phyloP scores from a whole-genome alignment of 192 early-diverging fungal genomes.

The Geranomyces variabilis region DNA sequence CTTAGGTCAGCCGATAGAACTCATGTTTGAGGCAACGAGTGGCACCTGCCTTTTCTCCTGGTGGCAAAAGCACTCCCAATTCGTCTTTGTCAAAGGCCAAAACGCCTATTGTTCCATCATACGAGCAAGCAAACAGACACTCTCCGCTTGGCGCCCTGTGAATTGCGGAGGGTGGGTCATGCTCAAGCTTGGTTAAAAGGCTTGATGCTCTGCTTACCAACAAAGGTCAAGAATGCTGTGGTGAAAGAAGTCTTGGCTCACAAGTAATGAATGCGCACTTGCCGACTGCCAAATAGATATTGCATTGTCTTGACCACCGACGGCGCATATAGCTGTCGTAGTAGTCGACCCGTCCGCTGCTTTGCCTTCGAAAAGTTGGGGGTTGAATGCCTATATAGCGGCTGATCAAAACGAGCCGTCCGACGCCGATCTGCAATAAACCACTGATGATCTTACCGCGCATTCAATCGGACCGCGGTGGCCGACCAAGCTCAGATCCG shows the following conservation, averaged over 20 bases:
- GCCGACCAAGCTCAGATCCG: slow-evolving; percentile 83
- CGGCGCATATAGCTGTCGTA: slow-evolving; percentile 70
- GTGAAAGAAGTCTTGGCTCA: slow-evolving; percentile 72
- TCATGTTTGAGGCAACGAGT: background rate
- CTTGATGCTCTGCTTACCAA: slow-evolving; percentile 57
- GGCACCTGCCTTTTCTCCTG: slow-evolving; percentile 65
- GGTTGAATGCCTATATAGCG: slow-evolving; percentile 68
- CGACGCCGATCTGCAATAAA: background rate
- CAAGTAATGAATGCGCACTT: slow-evolving; percentile 70
- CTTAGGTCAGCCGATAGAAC: background rate
- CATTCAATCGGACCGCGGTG: slow-evolving; percentile 88
- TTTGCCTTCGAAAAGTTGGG: slow-evolving; percentile 66
- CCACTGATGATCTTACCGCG: slow-evolving; percentile 51
- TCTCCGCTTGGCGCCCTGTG: slow-evolving; percentile 73
- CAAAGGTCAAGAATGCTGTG: slow-evolving; percentile 86
- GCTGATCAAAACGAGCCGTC: no score
- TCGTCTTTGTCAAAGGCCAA: slow-evolving; percentile 71
- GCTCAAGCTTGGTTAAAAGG: background rate
- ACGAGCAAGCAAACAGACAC: slow-evolving; percentile 82
- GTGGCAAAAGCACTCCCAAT: slow-evolving; percentile 65
- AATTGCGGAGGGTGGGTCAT: background rate
- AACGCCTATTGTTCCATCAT: slow-evolving; percentile 85
- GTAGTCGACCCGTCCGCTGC: slow-evolving; percentile 33
- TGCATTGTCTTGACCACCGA: slow-evolving; percentile 88
- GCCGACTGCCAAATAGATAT: slow-evolving; percentile 88